Conservation (phyloP, 495 filamentous ascomycete genomes). For the Penicillium arizonense region DNA sequence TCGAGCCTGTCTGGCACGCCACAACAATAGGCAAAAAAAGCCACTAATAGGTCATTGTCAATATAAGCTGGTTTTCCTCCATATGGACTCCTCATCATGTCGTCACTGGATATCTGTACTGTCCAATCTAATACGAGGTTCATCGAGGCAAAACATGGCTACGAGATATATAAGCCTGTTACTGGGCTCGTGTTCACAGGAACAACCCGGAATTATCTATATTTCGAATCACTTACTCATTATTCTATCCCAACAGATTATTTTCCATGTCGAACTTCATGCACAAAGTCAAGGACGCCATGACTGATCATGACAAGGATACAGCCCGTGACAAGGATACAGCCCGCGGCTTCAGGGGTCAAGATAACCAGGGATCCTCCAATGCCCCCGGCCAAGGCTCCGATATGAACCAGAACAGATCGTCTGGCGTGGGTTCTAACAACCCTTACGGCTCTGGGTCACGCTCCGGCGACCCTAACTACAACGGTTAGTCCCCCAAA, state of each 20-base stretch:
- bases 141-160: background rate
- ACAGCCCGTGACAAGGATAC: slow-evolving; percentile 2
- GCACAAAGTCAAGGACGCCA: slow-evolving; percentile 67
- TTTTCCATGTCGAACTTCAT: slow-evolving; percentile 59
- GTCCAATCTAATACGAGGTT: background rate
- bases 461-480: background rate
- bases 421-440: slow-evolving; percentile 1
- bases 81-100: background rate
- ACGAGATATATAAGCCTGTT: background rate
- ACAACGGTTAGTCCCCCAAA: background rate
- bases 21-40: background rate
- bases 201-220: background rate
- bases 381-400: background rate
- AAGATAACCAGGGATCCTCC: slow-evolving; percentile 22
- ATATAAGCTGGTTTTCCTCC: background rate
- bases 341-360: slow-evolving; percentile 1
- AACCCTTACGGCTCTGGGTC: slow-evolving; percentile 2
- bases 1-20: background rate
- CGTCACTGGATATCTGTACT: background rate
- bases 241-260: background rate
- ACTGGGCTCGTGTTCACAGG: too few relatives aligned
- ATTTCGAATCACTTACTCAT: background rate
- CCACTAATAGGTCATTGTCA: too few relatives aligned
- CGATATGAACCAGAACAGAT: background rate
- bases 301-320: slow-evolving; percentile 32